phyloP scores from a whole-genome alignment of 192 early-diverging fungal species.

The Umbelopsis isabellina region DNA sequence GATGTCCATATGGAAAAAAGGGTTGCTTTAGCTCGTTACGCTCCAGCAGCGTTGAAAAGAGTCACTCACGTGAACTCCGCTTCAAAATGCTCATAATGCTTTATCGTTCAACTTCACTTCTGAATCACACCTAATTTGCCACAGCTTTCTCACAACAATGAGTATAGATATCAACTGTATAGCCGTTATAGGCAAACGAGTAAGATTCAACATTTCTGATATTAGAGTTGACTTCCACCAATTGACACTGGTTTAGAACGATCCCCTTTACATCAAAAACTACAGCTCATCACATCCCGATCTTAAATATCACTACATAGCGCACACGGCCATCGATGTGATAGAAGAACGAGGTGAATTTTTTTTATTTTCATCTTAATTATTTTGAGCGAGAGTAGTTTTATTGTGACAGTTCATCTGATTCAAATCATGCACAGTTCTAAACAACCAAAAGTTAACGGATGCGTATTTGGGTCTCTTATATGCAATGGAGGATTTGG shows the following conservation, averaged over 20 bases:
- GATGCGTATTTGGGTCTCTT: constrained; percentile 90
- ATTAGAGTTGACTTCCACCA: neutral
- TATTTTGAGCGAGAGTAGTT: neutral
- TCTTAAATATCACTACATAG: constrained; percentile 89
- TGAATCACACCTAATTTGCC: no score
- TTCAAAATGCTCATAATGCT: neutral
- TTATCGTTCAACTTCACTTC: neutral
- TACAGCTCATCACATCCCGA: constrained; percentile 75
- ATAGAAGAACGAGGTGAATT: constrained; percentile 84
- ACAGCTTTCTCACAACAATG: constrained; percentile 15
- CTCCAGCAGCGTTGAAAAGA: neutral
- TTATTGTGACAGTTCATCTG: neutral
- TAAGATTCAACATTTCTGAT: constrained; percentile 1
- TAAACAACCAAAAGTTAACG: constrained; percentile 61
- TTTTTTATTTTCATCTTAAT: neutral
- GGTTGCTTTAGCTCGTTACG: neutral
- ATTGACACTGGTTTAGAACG: constrained; percentile 58
- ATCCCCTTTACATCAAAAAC: constrained; percentile 84
- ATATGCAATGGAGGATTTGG: constrained; percentile 87
- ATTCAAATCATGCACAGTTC: constrained; percentile 33
- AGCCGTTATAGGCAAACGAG: constrained; percentile 63
- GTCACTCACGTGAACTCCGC: constrained; percentile 16
- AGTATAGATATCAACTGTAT: constrained; percentile 61
- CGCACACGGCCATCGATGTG: constrained; percentile 89
- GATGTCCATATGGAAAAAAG: constrained; percentile 35